Base-by-base conservation (phyloP, 73 alveolate genomes). In the Blepharisma stoltei region DNA sequence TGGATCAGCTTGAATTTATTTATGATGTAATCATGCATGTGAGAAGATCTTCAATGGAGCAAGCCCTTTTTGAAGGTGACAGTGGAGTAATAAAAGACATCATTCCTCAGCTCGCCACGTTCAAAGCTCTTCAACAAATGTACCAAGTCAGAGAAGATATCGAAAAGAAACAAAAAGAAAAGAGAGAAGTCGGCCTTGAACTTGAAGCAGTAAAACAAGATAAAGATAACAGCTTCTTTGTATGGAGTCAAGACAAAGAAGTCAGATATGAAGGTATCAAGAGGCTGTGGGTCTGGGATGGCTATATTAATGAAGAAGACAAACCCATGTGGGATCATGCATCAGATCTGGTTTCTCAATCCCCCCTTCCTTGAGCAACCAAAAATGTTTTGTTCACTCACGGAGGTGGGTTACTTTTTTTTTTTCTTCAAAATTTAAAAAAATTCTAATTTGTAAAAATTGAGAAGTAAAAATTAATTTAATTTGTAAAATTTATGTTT, bases 211-310 rank as follows among this genome's bases (percentile, higher is more conserved):
- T 67, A 20, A 41, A 65, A 1, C 69, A n/a, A 27, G 41, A 46
- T n/a, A 78, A 27, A 41, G n/a, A 23, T 52, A 78, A 20, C 38
- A 60, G 49, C 14, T 60, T 25, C 52, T 52, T 37, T 21, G 47
- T 67, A 83, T 54, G 94, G 79, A 32, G 45, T 6, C 21, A 20
- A 80, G 78, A 78, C 55, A 38, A 67, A 71, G 66, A 83, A 79
- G 78, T 83, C 37, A 49, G 55, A 6, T 6, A 85, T 70, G 71
- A 77, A 70, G 70, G 82, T 43, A 47, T 89, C 78, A 70, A 82
- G 83, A 77, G 95, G 47, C 41, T 60, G 80, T 88, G 95, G 95
- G 67, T 88, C 79, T 88, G 95, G 95, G 89, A 88, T 53, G 81
- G 81, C 55, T 88, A 88, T 71, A 68, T 88, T 43, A 73, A 71